These are phyloP conservation scores for Boechera retrofracta DNA, from an alignment of 345 rosid genomes.

Conservation along the genomic window DNA sequence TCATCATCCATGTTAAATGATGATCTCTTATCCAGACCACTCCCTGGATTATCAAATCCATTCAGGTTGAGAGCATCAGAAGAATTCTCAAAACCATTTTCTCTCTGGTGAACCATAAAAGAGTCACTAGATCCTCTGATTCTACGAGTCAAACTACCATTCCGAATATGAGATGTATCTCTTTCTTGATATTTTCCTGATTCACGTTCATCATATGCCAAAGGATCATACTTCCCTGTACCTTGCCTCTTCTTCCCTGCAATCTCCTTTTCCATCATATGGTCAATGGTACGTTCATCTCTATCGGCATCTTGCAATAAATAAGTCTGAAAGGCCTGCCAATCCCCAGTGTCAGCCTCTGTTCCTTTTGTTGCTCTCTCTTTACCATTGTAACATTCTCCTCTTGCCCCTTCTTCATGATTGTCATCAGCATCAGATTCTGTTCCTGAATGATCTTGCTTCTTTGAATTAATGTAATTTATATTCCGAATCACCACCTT, in stretches of 20 bases:
- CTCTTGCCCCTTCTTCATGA: slow-evolving; percentile 55
- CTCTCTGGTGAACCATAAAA: slow-evolving; percentile 52
- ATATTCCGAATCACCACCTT: slow-evolving; percentile 83
- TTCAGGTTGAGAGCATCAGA: slow-evolving; percentile 59
- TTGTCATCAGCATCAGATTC: slow-evolving; percentile 60
- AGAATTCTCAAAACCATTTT: slow-evolving; percentile 48
- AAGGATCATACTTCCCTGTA: slow-evolving; percentile 62
- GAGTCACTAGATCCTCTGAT: slow-evolving; percentile 59
- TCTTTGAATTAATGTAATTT: slow-evolving; percentile 78
- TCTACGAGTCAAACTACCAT: slow-evolving; percentile 55
- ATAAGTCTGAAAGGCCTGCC: slow-evolving; percentile 90
- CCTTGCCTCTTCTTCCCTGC: slow-evolving; percentile 57
- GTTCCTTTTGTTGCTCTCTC: slow-evolving; percentile 51
- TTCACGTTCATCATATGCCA: slow-evolving; percentile 54
- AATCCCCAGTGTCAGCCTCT: slow-evolving; percentile 69
- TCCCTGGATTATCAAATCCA: slow-evolving; percentile 57
- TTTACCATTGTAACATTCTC: slow-evolving; percentile 47
- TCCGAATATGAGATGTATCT: slow-evolving; percentile 51
- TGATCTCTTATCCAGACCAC: slow-evolving; percentile 52
- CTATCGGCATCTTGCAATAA: slow-evolving; percentile 81
- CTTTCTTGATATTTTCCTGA: slow-evolving; percentile 54
- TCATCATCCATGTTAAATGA: slow-evolving; percentile 66
- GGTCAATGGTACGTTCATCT: slow-evolving; percentile 56
- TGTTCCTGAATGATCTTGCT: slow-evolving; percentile 60
- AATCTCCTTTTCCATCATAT: slow-evolving; percentile 66